These are phyloP conservation scores for Cyberlindnera lachancei DNA, from an alignment of 805 yeast genomes.

Conservation along the genomic window DNA sequence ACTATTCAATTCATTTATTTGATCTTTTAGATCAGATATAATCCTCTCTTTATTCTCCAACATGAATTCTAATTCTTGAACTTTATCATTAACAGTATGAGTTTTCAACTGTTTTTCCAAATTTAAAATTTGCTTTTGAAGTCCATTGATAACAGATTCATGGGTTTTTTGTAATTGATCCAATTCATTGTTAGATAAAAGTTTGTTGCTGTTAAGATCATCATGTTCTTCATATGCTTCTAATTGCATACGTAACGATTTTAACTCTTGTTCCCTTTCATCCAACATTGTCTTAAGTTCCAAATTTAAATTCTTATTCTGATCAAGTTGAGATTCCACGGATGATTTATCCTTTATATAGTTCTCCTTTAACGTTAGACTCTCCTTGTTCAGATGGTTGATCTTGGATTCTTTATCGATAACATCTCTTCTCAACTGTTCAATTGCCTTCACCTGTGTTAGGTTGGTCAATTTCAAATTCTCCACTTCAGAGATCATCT, in stretches of 20 bases:
- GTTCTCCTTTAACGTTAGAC: slow-evolving; percentile 24
- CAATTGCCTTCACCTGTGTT: slow-evolving; percentile 22
- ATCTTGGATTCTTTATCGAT: slow-evolving; percentile 9
- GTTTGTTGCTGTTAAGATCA: neutral
- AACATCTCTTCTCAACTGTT: slow-evolving; percentile 18
- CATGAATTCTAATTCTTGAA: slow-evolving; percentile 14
- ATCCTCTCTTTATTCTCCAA: slow-evolving; percentile 16
- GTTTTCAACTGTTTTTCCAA: slow-evolving; percentile 7
- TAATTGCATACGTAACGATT: slow-evolving; percentile 1
- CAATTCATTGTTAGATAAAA: neutral
- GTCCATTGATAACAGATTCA: slow-evolving; percentile 2
- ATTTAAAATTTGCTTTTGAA: slow-evolving; percentile 5
- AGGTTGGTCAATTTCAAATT: slow-evolving; percentile 25
- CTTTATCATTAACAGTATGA: slow-evolving; percentile 8
- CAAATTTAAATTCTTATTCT: slow-evolving; percentile 2
- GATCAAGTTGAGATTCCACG: slow-evolving; percentile 6
- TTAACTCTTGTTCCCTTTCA: slow-evolving; percentile 7
- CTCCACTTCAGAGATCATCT: slow-evolving; percentile 25
- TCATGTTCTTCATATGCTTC: too few relatives aligned
- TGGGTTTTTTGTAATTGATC: slow-evolving; percentile 4
- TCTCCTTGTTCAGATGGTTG: slow-evolving; percentile 13
- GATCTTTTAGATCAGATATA: slow-evolving; percentile 11
- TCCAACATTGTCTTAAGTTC: slow-evolving; percentile 3
- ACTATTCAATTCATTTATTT: slow-evolving; percentile 1
- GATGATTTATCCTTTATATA: slow-evolving; percentile 8